Evolutionary conservation across 805 yeast genomes (phyloP).

Genomic region (Myxozyma geophila): DNA sequence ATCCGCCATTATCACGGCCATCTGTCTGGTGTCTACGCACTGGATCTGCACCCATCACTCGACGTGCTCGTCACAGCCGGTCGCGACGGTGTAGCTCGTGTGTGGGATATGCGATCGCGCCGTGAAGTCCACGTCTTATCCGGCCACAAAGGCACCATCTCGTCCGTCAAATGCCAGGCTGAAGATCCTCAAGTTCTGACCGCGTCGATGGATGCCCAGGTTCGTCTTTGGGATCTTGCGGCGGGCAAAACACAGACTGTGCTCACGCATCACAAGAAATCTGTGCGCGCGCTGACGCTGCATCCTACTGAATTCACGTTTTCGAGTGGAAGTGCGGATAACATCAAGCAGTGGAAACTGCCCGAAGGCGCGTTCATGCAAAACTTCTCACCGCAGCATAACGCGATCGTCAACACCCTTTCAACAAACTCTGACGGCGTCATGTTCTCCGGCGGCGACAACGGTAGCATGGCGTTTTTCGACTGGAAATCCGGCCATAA

Average conservation of each 20-base stretch:
- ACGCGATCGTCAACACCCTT: slow-evolving; percentile 69
- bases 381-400: slow-evolving; percentile 53
- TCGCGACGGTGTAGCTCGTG: slow-evolving; percentile 79
- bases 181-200: slow-evolving; percentile 86
- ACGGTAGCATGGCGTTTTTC: slow-evolving; percentile 76
- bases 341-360: slow-evolving; percentile 79
- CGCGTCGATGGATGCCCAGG: slow-evolving; percentile 81
- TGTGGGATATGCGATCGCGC: slow-evolving; percentile 92
- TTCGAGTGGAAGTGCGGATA: slow-evolving; percentile 80
- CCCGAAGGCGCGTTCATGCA: slow-evolving; percentile 78
- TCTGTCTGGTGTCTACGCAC: slow-evolving; percentile 81
- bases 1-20: slow-evolving; percentile 94
- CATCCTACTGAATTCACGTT: slow-evolving; percentile 75
- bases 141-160: slow-evolving; percentile 81
- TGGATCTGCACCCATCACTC: slow-evolving; percentile 84
- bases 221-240: slow-evolving; percentile 86
- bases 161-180: slow-evolving; percentile 66
- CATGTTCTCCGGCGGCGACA: slow-evolving; percentile 80
- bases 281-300: slow-evolving; percentile 72
- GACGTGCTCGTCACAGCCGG: slow-evolving; percentile 87
- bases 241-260: slow-evolving; percentile 74
- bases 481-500: slow-evolving; percentile 76
- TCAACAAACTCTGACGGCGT: slow-evolving; percentile 66
- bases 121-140: slow-evolving; percentile 72
- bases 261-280: slow-evolving; percentile 82